Base-by-base conservation (phyloP, 2,329 filamentous ascomycete genomes). In the Zymoseptoria pseudotritici region DNA sequence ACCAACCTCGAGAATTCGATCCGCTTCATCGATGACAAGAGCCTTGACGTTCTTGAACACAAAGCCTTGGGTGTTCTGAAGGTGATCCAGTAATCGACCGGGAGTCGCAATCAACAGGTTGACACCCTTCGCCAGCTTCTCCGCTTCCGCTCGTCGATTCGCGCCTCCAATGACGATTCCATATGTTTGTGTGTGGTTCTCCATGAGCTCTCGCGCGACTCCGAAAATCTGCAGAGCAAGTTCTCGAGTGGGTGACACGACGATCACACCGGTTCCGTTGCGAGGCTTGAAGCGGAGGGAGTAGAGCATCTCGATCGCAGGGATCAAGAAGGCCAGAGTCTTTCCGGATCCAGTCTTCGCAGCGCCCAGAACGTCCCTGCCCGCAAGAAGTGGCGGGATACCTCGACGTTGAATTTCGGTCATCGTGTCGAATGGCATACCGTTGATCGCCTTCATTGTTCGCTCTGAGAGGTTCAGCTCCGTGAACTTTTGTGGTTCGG, bases 261-360 rank as follows among this genome's bases (percentile, higher is more conserved):
- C 86, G 66, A 97, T 88, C 58, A 93, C 93, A 71, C 94, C 94
- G 54, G 90, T 93, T 63, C 82, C 93, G 75, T 97, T 97, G 71
- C 93, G 83, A 20, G 92, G 93, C 80, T 97, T 97, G 82, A 97
- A 97, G 63, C 88, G 85, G 69, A 99, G 82, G 17, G 91, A 86
- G 72, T 87, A 86, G 62, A 99, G 82, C 86, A 97, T 95, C 78
- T 97, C 94, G 49, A 97, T 83, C 1, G 92, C 92, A 19, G 94
- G 94, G 60, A 97, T 92, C 63, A 99, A 80, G 77, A 99, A 99
- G 2, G 93, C 88, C 62, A 97, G 77, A 0, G 94, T 99, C 80
- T 99, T 99, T 73, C 94, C 94, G 21, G 90, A 95, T 51, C 92
- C 92, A 2, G 92, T 97, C 81, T 97, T 97, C 55, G 94, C 94